Evolutionary conservation across 352 stramenopile genomes (phyloP).

Genomic region (Pythium sp.): DNA sequence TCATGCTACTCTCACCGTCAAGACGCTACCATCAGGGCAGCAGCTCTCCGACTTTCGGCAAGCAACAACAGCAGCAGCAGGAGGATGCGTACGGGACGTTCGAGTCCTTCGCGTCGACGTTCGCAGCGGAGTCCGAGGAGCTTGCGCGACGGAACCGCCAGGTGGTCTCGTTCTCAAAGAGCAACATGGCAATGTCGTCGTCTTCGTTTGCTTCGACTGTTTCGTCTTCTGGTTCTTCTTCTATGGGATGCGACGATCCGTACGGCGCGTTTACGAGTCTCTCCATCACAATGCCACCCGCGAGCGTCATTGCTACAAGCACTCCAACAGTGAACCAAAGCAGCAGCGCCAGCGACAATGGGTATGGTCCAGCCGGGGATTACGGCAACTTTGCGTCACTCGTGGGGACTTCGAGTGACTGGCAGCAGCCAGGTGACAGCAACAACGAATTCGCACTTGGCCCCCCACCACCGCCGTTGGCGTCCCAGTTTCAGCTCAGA

Average conservation of each 20-base stretch:
- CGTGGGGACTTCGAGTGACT: background rate
- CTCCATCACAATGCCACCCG: conserved; percentile 7
- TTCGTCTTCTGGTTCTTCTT: background rate
- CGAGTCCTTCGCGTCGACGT: conserved; percentile 19
- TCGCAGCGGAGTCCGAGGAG: conserved; percentile 13
- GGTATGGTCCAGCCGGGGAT: conserved; percentile 13
- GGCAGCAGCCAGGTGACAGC: background rate
- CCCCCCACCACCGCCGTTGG: conserved; percentile 19
- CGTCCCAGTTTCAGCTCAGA: conserved; percentile 5
- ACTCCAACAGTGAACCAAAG: background rate
- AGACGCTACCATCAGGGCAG: conserved; percentile 1
- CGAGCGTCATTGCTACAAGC: background rate
- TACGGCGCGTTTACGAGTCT: conserved; percentile 29
- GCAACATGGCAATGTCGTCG: background rate
- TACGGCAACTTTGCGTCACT: conserved; percentile 51
- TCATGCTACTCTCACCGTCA: conserved; percentile 9
- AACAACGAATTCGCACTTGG: conserved; percentile 20
- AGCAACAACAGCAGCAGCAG: background rate
- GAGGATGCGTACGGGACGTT: conserved; percentile 20
- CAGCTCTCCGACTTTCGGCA: background rate
- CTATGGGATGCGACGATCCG: conserved; percentile 11
- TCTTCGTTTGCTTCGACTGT: conserved; percentile 3
- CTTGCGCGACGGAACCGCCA: conserved; percentile 13
- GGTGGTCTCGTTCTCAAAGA: conserved; percentile 18
- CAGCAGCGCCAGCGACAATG: background rate